These are phyloP conservation scores for Trichomonascus vanleenenianus DNA, from an alignment of 805 yeast genomes.

Conservation along the genomic window DNA sequence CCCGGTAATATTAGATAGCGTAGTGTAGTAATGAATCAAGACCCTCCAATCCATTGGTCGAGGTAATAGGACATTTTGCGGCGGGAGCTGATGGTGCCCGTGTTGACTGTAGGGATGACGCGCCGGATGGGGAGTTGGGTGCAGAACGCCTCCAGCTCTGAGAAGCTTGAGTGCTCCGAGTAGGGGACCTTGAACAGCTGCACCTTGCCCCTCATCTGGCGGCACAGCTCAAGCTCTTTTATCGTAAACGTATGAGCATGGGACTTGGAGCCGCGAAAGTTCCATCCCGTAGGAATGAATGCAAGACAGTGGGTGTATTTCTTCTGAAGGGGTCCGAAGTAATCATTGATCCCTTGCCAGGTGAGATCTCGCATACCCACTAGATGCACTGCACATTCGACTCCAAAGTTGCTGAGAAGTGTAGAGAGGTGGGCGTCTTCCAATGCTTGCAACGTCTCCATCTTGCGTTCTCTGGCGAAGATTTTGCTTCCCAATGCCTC, in stretches of 20 bases:
- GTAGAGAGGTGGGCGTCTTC: slow-evolving; percentile 35
- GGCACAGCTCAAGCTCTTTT: slow-evolving; percentile 10
- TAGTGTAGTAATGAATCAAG: neutral
- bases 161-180: slow-evolving; percentile 87
- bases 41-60: neutral
- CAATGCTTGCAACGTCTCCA: slow-evolving; percentile 38
- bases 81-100: neutral
- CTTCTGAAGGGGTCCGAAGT: slow-evolving; percentile 40
- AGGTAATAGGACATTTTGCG: slow-evolving; percentile 1
- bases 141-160: slow-evolving; percentile 67
- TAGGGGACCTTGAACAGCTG: slow-evolving; percentile 69
- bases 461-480: slow-evolving; percentile 40
- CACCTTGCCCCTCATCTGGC: slow-evolving; percentile 27
- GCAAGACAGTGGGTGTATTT: slow-evolving; percentile 60
- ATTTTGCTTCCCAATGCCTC: slow-evolving; percentile 27
- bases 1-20: neutral
- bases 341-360: slow-evolving; percentile 35
- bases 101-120: slow-evolving; percentile 72
- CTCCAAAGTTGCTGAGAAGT: slow-evolving; percentile 39
- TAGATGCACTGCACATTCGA: slow-evolving; percentile 55
- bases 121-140: slow-evolving; percentile 40
- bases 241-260: slow-evolving; percentile 11
- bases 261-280: slow-evolving; percentile 35
- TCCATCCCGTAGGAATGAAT: slow-evolving; percentile 88
- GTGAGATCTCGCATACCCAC: slow-evolving; percentile 55